phyloP scores from a whole-genome alignment of 805 yeast genomes.

The Myxozyma lipomycoides region DNA sequence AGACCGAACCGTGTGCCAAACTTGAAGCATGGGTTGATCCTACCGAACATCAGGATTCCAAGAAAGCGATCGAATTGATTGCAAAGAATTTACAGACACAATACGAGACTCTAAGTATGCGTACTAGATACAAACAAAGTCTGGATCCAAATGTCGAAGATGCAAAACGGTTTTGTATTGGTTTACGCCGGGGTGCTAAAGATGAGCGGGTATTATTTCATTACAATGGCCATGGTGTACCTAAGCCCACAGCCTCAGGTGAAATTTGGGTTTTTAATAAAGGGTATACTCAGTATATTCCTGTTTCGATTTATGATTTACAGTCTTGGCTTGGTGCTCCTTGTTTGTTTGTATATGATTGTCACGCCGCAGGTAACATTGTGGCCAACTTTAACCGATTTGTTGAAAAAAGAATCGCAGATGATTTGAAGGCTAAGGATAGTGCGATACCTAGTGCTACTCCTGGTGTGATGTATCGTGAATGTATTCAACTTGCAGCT shows the following conservation, averaged over 20 bases:
- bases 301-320: conserved; percentile 88
- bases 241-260: conserved; percentile 92
- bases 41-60: conserved; percentile 69
- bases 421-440: conserved; percentile 44
- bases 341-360: conserved; percentile 89
- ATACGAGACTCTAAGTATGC: conserved; percentile 80
- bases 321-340: conserved; percentile 99
- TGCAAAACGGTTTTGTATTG: conserved; percentile 83
- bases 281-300: conserved; percentile 95
- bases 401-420: conserved; percentile 83
- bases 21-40: conserved; percentile 95
- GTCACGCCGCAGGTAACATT: conserved; percentile 91
- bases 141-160: conserved; percentile 96
- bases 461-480: conserved; percentile 63
- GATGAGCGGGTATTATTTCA: conserved; percentile 92
- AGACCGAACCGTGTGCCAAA: conserved; percentile 89
- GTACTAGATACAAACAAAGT: conserved; percentile 86
- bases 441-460: conserved; percentile 47
- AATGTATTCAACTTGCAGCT: conserved; percentile 90
- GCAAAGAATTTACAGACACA: conserved; percentile 85
- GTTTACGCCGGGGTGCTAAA: conserved; percentile 82
- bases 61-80: conserved; percentile 84
- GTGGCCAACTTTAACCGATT: conserved; percentile 83
- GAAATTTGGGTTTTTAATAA: conserved; percentile 98
- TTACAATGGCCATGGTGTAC: conserved; percentile 98